These are phyloP conservation scores for Lipomyces yamanashiensis DNA, from an alignment of 805 yeast genomes.

Conservation along the genomic window DNA sequence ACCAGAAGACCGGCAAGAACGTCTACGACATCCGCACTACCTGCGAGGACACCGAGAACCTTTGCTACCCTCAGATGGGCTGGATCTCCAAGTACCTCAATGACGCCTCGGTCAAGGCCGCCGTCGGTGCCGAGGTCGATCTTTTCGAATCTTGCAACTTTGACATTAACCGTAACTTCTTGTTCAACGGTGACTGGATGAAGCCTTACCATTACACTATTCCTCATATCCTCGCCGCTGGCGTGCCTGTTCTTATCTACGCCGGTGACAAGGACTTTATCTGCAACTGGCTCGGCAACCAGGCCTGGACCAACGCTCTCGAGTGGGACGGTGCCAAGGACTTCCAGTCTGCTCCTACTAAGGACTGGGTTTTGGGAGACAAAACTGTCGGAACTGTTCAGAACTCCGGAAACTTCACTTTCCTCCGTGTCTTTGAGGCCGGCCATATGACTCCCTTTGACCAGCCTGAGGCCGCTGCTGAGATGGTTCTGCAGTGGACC, in stretches of 20 bases:
- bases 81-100: conserved; percentile 81
- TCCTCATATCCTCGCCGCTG: conserved; percentile 68
- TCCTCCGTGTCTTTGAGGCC: conserved; percentile 82
- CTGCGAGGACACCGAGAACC: conserved; percentile 66
- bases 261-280: conserved; percentile 97
- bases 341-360: conserved; percentile 51
- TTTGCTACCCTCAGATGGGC: conserved; percentile 81
- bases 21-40: conserved; percentile 87
- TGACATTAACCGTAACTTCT: conserved; percentile 77
- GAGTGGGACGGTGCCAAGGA: conserved; percentile 67
- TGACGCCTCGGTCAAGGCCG: conserved; percentile 70
- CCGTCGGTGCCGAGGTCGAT: conserved; percentile 90
- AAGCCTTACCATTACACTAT: conserved; percentile 77
- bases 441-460: conserved; percentile 97
- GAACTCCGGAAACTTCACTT: conserved; percentile 73
- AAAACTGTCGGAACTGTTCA: conserved; percentile 73
- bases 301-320: conserved; percentile 78
- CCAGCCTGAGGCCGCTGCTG: conserved; percentile 77
- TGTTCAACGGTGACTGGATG: conserved; percentile 90
- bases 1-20: conserved; percentile 82
- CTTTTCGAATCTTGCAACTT: conserved; percentile 75
- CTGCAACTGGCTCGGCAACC: conserved; percentile 95
- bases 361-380: conserved; percentile 51
- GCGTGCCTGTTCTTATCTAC: conserved; percentile 81
- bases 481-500: conserved; percentile 86